A percentile compares a stretch with the other conserved stretches of the same genome.
These are phyloP conservation scores for Chrysochromulina parva DNA, from an alignment of 78 protist species.

Conservation along the genomic window DNA sequence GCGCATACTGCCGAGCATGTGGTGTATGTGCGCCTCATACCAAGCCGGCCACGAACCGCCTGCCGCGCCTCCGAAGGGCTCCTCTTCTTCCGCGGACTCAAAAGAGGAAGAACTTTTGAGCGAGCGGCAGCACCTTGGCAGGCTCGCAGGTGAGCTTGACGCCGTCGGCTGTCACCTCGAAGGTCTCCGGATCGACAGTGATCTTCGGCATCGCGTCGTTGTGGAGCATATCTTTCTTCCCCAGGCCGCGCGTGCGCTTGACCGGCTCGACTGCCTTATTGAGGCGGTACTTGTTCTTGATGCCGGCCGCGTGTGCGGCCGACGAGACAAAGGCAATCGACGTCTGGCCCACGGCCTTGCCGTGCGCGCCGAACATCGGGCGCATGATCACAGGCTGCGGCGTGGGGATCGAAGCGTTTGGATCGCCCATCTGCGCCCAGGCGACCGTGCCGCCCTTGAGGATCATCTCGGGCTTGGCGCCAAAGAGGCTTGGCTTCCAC, in stretches of 20 bases:
- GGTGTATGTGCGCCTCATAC: too few relatives aligned
- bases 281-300: slow-evolving; percentile 16
- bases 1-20: not conserved
- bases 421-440: slow-evolving; percentile 60
- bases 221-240: slow-evolving; percentile 50
- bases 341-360: not conserved
- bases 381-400: slow-evolving; percentile 64
- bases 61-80: too few relatives aligned
- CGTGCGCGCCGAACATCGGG: slow-evolving; percentile 47
- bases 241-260: slow-evolving; percentile 1
- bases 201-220: slow-evolving; percentile 34
- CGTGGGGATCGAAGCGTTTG: slow-evolving; percentile 65
- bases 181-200: slow-evolving; percentile 54
- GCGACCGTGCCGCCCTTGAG: slow-evolving; percentile 52
- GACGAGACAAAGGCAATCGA: slow-evolving; percentile 37
- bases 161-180: slow-evolving; percentile 44
- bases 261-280: slow-evolving; percentile 37
- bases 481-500: slow-evolving; percentile 52
- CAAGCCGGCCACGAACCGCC: too few relatives aligned
- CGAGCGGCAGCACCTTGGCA: slow-evolving; percentile 24
- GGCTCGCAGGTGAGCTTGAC: slow-evolving; percentile 31
- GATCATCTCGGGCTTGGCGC: slow-evolving; percentile 57
- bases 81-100: not conserved
- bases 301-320: not conserved
- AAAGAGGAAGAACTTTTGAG: slow-evolving; percentile 44